Conservation (phyloP, 139 green algal species). For the Coelastrella sp. region DNA sequence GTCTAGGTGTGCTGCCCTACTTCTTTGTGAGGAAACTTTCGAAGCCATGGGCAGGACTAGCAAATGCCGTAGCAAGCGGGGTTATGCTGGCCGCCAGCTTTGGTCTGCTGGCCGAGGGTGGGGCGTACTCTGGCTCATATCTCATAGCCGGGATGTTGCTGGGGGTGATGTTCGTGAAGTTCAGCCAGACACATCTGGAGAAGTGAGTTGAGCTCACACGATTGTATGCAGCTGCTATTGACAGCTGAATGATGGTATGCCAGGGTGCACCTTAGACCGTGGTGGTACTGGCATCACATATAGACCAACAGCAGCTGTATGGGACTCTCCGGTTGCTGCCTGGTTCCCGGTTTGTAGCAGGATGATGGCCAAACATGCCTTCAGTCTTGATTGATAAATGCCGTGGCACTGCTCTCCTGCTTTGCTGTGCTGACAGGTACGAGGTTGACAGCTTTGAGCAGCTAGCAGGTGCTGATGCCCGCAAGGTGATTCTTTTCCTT, state of each 20-base stretch:
- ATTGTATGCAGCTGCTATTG: neutral
- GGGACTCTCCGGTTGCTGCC: no score
- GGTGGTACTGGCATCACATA: no score
- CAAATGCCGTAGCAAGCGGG: slow-evolving; percentile 93
- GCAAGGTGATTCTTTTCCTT: slow-evolving; percentile 91
- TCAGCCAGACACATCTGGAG: slow-evolving; percentile 69
- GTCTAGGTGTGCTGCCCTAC: slow-evolving; percentile 83
- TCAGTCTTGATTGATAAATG: no score
- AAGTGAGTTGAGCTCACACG: neutral
- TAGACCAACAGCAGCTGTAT: no score
- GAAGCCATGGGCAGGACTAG: slow-evolving; percentile 74
- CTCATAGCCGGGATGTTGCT: slow-evolving; percentile 80
- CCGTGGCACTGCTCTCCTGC: neutral
- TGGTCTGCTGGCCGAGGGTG: slow-evolving; percentile 93
- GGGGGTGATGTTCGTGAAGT: slow-evolving; percentile 84
- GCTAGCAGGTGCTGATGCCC: slow-evolving; percentile 83
- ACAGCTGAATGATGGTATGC: neutral
- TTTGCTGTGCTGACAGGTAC: slow-evolving; percentile 33
- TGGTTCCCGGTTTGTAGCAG: no score
- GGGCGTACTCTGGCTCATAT: slow-evolving; percentile 72
- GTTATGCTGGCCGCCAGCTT: slow-evolving; percentile 98
- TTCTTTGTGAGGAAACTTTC: slow-evolving; percentile 74
- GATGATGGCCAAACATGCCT: no score
- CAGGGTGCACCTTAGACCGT: no score
- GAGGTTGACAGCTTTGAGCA: slow-evolving; percentile 81